Evolutionary conservation across 345 rosid genomes (phyloP), one percentile per base, ranked within the genome.

Genomic region (Pugionium cornutum): DNA sequence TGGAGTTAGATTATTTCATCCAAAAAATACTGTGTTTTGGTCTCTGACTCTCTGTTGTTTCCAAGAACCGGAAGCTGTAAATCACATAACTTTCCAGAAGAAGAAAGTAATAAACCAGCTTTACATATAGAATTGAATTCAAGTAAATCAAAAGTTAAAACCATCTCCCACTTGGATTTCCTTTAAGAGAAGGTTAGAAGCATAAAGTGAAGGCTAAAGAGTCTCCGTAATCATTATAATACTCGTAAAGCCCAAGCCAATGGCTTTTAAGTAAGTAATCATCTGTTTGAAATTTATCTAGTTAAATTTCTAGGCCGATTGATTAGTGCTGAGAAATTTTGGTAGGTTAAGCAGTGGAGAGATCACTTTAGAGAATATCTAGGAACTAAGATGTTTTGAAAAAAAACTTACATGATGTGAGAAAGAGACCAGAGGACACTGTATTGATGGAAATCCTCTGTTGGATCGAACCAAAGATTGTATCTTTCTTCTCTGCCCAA

Each of bases 401-500:
- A 18, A 18, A 18, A 18, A 4, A 67, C 96, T 86, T 76, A 94
- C 99, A 81, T 82, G 78, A 94, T 86, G 53, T 79, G 85, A 62
- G 95, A 85, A 74, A 76, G 83, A 8, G 99, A 88, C 96, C 97
- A 94, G 63, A 88, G 86, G 76, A 94, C 70, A 75, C 81, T 83
- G 62, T 94, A 94, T 34, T 85, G 99, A 75, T 94, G 99, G 54
- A 83, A 88, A 77, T 88, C 97, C 47, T 94, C 95, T 18, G 95
- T 75, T 28, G 96, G 97, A 68, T 94, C 97, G 39, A 94, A 94
- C 97, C 97, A 88, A 33, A 90, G 96, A 69, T 81, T 86, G 75
- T 78, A 88, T 82, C 99, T 81, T 76, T 90, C 99, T 80, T 94
- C 99, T 72, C 99, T 83, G 53, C 99, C 97, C n/a, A 80, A 35